A percentile compares a stretch with the other conserved stretches of the same genome.
phyloP scores from a whole-genome alignment of 2,329 filamentous ascomycete species.

The Myrmaecium sp. region DNA sequence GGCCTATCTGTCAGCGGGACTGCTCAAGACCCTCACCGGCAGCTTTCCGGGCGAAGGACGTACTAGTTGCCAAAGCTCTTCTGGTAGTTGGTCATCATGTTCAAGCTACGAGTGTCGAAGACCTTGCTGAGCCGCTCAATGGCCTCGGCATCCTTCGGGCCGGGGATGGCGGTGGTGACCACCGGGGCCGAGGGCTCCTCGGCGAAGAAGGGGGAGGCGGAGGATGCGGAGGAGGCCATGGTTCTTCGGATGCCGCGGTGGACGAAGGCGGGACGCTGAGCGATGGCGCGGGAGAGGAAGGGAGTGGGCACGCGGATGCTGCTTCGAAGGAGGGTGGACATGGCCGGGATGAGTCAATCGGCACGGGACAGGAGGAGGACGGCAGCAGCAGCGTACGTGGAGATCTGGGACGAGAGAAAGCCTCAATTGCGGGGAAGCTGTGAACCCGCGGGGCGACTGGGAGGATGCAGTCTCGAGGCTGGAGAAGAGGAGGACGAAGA shows the following conservation, averaged over 20 bases:
- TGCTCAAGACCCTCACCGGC: background rate
- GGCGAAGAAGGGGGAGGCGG: constrained; percentile 36
- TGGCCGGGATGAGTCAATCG: constrained; percentile 6
- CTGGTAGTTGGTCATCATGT: constrained; percentile 31
- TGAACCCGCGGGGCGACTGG: no score
- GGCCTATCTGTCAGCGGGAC: constrained; percentile 1
- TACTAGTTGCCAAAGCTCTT: constrained; percentile 53
- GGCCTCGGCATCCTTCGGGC: constrained; percentile 53
- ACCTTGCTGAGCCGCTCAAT: constrained; percentile 58
- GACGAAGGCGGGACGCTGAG: constrained; percentile 7
- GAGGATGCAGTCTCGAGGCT: no score
- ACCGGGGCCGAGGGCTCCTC: constrained; percentile 41
- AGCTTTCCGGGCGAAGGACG: constrained; percentile 7
- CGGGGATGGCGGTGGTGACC: constrained; percentile 48
- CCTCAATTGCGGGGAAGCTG: no score
- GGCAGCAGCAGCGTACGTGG: constrained; percentile 1
- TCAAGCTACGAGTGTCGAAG: constrained; percentile 73
- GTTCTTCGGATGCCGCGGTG: constrained; percentile 11
- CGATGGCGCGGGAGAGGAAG: constrained; percentile 7
- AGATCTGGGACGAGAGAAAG: no score
- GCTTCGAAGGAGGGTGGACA: constrained; percentile 18
- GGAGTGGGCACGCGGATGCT: constrained; percentile 3
- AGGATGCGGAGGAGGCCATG: constrained; percentile 15
- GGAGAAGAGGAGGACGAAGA: no score
- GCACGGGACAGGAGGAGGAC: constrained; percentile 1